Evolutionary conservation across 2,329 filamentous ascomycete genomes (phyloP), one percentile per base, ranked within the genome.

Genomic region (Colletotrichum spinosum): DNA sequence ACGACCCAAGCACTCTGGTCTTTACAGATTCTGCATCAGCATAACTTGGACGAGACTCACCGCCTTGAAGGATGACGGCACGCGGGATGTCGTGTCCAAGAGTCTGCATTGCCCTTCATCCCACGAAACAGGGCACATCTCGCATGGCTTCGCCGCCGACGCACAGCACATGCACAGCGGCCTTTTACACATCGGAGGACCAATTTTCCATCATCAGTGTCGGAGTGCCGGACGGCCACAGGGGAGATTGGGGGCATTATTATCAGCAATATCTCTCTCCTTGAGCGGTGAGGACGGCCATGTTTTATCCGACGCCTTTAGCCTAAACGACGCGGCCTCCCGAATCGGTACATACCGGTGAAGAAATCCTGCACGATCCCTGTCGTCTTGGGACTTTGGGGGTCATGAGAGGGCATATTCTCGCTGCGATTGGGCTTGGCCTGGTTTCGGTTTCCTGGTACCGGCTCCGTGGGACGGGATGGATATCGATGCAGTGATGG

Each of bases 231-330:
- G 25, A 25, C 25, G 25, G 25, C 25, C 25, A 25, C 25, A 5
- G 25, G 9, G 13, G 37, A 13, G 45, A 37, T 15, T 13, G n/a
- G 48, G 15, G n/a, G 25, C 39, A 34, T 15, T 25, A 12, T 4
- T 34, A 12, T n/a, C 17, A 11, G 8, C 10, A n/a, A 17, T 52
- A 15, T 15, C 49, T 11, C 17, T 17, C n/a, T 34, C 38, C 6
- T 33, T 48, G 42, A 48, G 45, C 58, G 62, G 41, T 57, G 52
- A 65, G 35, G 38, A 38, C 13, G 48, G 52, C 51, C 37, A 33
- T 41, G 41, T 38, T 50, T 60, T 65, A 48, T 53, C 46, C 62
- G 58, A 12, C 17, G 52, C 37, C 8, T 65, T 65, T 54, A 65
- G 62, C 52, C 62, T 65, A 54, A 62, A 57, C 12, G 12, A 41